Conservation (phyloP, 805 yeast genomes). For the Pichia insulana region DNA sequence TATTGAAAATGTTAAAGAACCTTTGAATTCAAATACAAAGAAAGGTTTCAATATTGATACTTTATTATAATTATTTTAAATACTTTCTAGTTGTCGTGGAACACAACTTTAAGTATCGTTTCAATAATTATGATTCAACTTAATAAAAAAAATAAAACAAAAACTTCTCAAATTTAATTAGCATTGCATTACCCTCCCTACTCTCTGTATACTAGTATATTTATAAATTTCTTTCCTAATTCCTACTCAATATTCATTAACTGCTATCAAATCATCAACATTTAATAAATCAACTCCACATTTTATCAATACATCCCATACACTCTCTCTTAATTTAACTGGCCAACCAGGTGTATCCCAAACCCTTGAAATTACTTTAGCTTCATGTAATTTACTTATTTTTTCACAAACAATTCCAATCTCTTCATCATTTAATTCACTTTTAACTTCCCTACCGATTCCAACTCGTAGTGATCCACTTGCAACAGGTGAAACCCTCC, state of each 20-base stretch:
- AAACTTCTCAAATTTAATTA: neutral
- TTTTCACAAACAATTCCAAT: conserved; percentile 18
- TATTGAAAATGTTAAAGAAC: conserved; percentile 22
- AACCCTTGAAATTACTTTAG: conserved; percentile 47
- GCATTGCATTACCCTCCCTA: too few relatives aligned
- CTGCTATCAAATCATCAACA: conserved; percentile 44
- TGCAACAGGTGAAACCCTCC: conserved; percentile 28
- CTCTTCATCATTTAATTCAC: conserved; percentile 31
- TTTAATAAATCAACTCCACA: conserved; percentile 51
- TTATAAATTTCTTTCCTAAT: neutral
- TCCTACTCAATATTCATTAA: neutral
- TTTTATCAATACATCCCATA: conserved; percentile 41
- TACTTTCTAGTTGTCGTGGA: too few relatives aligned
- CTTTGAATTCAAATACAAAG: conserved; percentile 11
- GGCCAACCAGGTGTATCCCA: conserved; percentile 78
- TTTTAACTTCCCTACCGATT: conserved; percentile 8
- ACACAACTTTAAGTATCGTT: too few relatives aligned
- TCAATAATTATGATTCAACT: too few relatives aligned
- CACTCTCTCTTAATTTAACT: conserved; percentile 29
- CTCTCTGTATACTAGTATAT: neutral
- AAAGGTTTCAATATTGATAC: neutral
- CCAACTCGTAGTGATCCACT: conserved; percentile 26
- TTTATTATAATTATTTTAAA: neutral
- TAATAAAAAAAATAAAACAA: too few relatives aligned
- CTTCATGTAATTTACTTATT: conserved; percentile 38